These are phyloP conservation scores for Paraconiothyrium brasiliense DNA, from an alignment of 2,329 filamentous ascomycete genomes.

Conservation along the genomic window DNA sequence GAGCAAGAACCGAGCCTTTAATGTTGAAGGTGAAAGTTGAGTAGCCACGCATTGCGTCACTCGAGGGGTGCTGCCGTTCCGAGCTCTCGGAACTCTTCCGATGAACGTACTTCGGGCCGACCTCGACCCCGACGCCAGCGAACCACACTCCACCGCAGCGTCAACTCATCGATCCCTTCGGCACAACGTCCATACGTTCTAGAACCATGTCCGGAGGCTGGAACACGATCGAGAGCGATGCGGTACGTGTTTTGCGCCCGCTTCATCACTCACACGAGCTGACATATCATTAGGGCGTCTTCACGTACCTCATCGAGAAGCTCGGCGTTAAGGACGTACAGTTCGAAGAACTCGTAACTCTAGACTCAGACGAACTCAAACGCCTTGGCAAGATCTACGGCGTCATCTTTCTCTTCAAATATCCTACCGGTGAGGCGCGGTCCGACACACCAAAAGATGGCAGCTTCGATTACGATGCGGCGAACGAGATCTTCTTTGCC, in stretches of 20 bases:
- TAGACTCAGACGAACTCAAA: conserved; percentile 79
- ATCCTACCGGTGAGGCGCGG: conserved; percentile 75
- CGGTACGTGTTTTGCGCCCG: conserved; percentile 66
- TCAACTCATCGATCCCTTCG: neutral
- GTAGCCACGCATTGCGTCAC: conserved; percentile 5
- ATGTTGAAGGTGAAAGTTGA: neutral
- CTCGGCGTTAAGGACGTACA: conserved; percentile 94
- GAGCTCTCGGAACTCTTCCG: conserved; percentile 12
- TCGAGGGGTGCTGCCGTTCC: conserved; percentile 1
- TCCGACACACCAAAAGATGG: conserved; percentile 79
- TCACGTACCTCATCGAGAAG: conserved; percentile 92
- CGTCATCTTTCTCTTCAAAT: conserved; percentile 99
- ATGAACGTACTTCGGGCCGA: conserved; percentile 14
- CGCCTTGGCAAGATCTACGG: conserved; percentile 76
- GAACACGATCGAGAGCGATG: conserved; percentile 98
- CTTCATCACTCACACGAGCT: conserved; percentile 10
- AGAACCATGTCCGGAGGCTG: conserved; percentile 71
- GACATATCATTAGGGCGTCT: conserved; percentile 76
- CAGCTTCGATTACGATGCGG: conserved; percentile 77
- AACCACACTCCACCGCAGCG: conserved; percentile 6
- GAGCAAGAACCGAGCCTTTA: neutral
- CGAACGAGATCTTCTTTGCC: conserved; percentile 88
- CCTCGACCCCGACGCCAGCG: conserved; percentile 11
- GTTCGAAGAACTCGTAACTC: conserved; percentile 93
- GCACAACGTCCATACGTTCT: neutral